These are phyloP conservation scores for Filobasidium wieringae DNA, from an alignment of 768 basidiomycete genomes.

Conservation along the genomic window DNA sequence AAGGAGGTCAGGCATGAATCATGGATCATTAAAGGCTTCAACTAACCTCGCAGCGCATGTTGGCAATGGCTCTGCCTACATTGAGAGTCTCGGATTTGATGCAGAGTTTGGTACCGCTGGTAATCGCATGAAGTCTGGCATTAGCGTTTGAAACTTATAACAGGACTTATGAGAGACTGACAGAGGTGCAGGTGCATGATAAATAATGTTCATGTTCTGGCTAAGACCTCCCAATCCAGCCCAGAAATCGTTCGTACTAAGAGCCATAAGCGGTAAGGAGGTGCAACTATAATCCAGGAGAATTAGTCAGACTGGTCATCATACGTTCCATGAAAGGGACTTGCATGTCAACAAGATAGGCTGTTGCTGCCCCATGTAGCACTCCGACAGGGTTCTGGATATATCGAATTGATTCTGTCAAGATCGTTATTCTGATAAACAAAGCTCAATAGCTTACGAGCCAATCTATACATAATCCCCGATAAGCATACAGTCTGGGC, in stretches of 20 bases:
- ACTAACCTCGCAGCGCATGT: constrained; percentile 17
- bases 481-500: too few species aligned
- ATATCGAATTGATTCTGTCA: neutral
- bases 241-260: constrained; percentile 12
- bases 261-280: constrained; percentile 10
- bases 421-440: neutral
- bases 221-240: constrained; percentile 6
- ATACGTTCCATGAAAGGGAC: too few species aligned
- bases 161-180: constrained; percentile 1
- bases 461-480: too few species aligned
- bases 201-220: constrained; percentile 9
- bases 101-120: constrained; percentile 9
- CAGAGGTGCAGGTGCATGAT: constrained; percentile 13
- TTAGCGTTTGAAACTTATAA: neutral
- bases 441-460: neutral
- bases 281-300: constrained; percentile 9
- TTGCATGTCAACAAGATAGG: constrained; percentile 15
- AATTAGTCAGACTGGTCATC: neutral
- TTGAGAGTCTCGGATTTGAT: constrained; percentile 13
- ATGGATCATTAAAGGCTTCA: neutral
- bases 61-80: constrained; percentile 12
- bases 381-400: constrained; percentile 14
- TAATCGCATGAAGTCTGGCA: neutral
- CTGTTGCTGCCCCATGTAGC: constrained; percentile 13
- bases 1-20: neutral